These are phyloP conservation scores for Ascoidea rubescens DNA, from an alignment of 805 yeast species.

Conservation along the genomic window DNA sequence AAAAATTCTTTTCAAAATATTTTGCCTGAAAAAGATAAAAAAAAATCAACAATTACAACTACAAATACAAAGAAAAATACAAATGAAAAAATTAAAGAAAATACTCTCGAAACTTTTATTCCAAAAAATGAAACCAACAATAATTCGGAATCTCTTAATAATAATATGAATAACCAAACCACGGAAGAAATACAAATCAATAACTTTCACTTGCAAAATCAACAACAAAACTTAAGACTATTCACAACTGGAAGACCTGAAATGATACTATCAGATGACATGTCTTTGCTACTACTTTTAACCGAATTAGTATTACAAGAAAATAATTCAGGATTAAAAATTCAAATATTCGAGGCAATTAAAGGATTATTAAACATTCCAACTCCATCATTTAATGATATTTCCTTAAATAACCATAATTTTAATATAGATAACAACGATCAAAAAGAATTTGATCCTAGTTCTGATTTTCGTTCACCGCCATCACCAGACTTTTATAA, in stretches of 20 bases:
- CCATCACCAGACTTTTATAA: background rate
- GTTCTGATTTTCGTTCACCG: background rate
- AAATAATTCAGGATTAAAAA: constrained; percentile 53
- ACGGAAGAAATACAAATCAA: no score
- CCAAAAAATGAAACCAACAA: no score
- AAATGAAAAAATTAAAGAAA: constrained; percentile 1
- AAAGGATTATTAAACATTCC: constrained; percentile 54
- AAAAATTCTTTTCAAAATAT: background rate
- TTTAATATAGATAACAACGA: constrained; percentile 8
- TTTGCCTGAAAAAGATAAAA: background rate
- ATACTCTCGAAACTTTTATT: no score
- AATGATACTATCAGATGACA: constrained; percentile 31
- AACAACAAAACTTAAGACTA: constrained; percentile 4
- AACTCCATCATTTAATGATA: background rate
- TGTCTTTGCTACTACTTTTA: constrained; percentile 41
- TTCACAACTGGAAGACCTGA: constrained; percentile 15
- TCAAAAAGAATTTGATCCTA: background rate
- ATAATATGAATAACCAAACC: no score
- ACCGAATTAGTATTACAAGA: constrained; percentile 50
- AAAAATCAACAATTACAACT: background rate
- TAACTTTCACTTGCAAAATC: no score
- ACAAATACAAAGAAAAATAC: background rate
- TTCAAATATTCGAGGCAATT: constrained; percentile 77
- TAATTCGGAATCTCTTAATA: no score
- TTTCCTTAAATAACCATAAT: background rate